Percentiles rank a stretch among this genome's conserved stretches.
phyloP scores from a whole-genome alignment of 2,329 filamentous ascomycete species.

The Mycocentrospora acerina region DNA sequence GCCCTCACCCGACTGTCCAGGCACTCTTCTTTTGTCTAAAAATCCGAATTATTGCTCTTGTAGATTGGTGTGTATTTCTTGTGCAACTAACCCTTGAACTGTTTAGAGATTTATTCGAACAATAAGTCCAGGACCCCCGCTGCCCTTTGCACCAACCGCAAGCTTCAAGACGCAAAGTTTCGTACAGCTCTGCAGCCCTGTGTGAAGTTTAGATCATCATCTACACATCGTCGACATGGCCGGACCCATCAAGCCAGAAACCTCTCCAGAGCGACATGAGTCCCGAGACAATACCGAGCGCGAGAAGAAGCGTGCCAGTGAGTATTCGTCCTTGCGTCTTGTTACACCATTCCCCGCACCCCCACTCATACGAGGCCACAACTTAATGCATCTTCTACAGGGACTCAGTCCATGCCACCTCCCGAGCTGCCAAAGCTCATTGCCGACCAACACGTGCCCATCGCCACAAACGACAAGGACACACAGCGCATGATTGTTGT shows the following conservation, averaged over 20 bases:
- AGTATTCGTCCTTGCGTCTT: conserved; percentile 18
- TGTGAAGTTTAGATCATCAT: conserved; percentile 1
- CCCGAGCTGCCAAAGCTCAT: conserved; percentile 88
- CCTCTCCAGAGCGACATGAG: conserved; percentile 20
- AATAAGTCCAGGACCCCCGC: background rate
- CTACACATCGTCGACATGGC: conserved; percentile 15
- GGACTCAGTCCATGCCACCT: conserved; percentile 89
- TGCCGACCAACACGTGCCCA: conserved; percentile 86
- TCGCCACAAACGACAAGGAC: conserved; percentile 84
- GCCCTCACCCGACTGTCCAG: background rate
- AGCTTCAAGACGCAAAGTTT: conserved; percentile 1
- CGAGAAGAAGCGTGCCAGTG: conserved; percentile 41
- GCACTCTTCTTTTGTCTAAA: too few relatives aligned
- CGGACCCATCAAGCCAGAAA: conserved; percentile 21
- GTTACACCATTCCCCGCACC: conserved; percentile 7
- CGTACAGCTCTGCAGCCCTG: background rate
- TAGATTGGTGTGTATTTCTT: conserved; percentile 10
- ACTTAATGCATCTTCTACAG: conserved; percentile 31
- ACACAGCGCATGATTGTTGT: conserved; percentile 91
- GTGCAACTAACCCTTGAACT: conserved; percentile 8
- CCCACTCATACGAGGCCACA: conserved; percentile 12
- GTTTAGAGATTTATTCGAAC: conserved; percentile 3
- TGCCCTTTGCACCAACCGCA: conserved; percentile 1
- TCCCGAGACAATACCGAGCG: conserved; percentile 39
- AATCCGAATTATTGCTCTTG: background rate